These are phyloP conservation scores for Annona squamosa DNA, from an alignment of 164 flowering plant species.

Conservation along the genomic window DNA sequence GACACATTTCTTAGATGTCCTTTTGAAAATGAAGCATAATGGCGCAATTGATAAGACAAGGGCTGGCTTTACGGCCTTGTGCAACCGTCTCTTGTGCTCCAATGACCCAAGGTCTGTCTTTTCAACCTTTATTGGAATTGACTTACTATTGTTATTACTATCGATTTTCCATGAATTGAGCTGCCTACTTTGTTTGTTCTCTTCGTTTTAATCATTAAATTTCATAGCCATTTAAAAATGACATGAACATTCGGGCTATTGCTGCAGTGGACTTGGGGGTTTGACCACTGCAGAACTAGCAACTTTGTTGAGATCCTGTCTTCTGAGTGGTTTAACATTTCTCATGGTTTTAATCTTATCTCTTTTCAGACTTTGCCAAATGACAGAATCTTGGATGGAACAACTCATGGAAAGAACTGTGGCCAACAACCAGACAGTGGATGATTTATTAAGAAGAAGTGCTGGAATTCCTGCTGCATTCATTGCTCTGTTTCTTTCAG, in stretches of 20 bases:
- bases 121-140: not conserved
- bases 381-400: slow-evolving; percentile 98
- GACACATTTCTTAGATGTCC: slow-evolving; percentile 82
- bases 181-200: not conserved
- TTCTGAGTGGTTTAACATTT: too few species aligned
- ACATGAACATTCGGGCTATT: not conserved
- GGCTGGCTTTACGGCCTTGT: slow-evolving; percentile 97
- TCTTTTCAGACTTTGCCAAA: slow-evolving; percentile 62
- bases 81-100: slow-evolving; percentile 95
- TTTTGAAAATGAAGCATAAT: slow-evolving; percentile 97
- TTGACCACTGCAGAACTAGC: not conserved
- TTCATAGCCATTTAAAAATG: not conserved
- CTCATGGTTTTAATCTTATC: not conserved
- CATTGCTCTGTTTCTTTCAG: slow-evolving; percentile 86
- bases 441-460: slow-evolving; percentile 91
- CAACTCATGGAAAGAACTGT: slow-evolving; percentile 87
- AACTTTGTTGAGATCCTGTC: not conserved
- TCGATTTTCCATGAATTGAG: not conserved
- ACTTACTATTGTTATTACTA: not conserved
- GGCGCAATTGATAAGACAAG: slow-evolving; percentile 99
- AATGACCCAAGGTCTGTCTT: slow-evolving; percentile 73
- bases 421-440: slow-evolving; percentile 83
- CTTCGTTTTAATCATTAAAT: not conserved
- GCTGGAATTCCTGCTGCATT: slow-evolving; percentile 99
- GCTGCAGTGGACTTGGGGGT: not conserved